These are phyloP conservation scores for Tuber calosporum DNA, from an alignment of 495 filamentous ascomycete genomes.

Conservation along the genomic window DNA sequence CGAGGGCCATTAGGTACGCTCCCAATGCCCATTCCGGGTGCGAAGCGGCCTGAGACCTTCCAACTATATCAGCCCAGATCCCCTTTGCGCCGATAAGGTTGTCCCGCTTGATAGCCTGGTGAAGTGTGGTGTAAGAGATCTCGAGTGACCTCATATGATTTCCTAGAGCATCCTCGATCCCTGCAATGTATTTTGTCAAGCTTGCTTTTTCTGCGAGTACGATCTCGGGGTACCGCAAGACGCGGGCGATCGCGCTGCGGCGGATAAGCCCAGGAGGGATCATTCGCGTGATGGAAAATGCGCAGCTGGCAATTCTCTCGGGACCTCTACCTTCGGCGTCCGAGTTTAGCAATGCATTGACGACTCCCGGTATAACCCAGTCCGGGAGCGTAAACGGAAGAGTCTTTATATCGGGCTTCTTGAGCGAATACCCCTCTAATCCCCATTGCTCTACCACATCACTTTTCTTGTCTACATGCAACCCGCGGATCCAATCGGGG, in stretches of 20 bases:
- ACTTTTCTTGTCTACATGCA: constrained; percentile 5
- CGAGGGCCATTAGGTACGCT: constrained; percentile 17
- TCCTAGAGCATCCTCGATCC: constrained; percentile 15
- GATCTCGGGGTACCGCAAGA: constrained; percentile 27
- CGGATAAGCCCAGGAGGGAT: constrained; percentile 15
- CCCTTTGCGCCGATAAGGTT: constrained; percentile 20
- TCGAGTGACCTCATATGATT: constrained; percentile 9
- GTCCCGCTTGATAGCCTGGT: constrained; percentile 10
- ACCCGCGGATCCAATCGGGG: neutral
- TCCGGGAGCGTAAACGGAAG: constrained; percentile 22
- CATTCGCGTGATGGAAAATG: constrained; percentile 12
- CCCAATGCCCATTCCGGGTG: constrained; percentile 9
- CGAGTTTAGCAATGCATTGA: constrained; percentile 28
- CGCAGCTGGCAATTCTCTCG: constrained; percentile 18
- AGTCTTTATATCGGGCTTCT: constrained; percentile 19
- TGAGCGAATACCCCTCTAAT: constrained; percentile 26
- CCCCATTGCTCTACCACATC: constrained; percentile 13
- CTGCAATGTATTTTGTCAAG: constrained; percentile 12
- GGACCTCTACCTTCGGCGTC: constrained; percentile 30
- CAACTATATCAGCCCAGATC: constrained; percentile 14
- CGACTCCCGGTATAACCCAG: constrained; percentile 24
- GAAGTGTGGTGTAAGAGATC: constrained; percentile 18
- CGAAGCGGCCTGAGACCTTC: neutral
- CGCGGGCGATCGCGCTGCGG: constrained; percentile 17
- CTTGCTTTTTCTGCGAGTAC: constrained; percentile 19